Percentiles rank a stretch among this genome's conserved stretches.
phyloP scores from a whole-genome alignment of 495 filamentous ascomycete species.

The Hypoxylon trugodes region DNA sequence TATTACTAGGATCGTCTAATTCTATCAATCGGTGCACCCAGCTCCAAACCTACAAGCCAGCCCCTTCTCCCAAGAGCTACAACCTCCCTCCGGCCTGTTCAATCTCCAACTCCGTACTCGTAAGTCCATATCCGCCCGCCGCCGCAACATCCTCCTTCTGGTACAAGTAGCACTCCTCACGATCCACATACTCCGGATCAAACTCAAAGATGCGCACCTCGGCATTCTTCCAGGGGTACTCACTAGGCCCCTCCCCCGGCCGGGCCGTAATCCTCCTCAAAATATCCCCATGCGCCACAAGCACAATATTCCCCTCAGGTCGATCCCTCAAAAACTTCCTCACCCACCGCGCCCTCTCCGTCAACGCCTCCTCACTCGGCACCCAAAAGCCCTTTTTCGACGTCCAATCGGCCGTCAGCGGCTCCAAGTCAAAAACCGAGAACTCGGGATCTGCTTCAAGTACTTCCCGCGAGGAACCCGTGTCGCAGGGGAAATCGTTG shows the following conservation, averaged over 20 bases:
- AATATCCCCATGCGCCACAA: conserved; percentile 66
- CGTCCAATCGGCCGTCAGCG: conserved; percentile 36
- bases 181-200: conserved; percentile 35
- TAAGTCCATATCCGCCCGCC: conserved; percentile 34
- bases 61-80: not conserved
- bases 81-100: conserved; percentile 15
- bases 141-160: conserved; percentile 37
- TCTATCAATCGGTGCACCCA: not conserved
- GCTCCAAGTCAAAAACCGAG: conserved; percentile 28
- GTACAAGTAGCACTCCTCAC: conserved; percentile 35
- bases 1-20: no score
- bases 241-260: conserved; percentile 45
- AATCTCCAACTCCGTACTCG: conserved; percentile 37
- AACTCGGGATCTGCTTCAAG: conserved; percentile 39
- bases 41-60: not conserved
- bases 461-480: conserved; percentile 36
- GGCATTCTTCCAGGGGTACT: conserved; percentile 58
- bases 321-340: conserved; percentile 49
- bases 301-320: conserved; percentile 64
- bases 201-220: conserved; percentile 69
- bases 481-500: conserved; percentile 51
- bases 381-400: conserved; percentile 36
- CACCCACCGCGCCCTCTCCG: conserved; percentile 20
- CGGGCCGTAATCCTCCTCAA: conserved; percentile 45
- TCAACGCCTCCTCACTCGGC: conserved; percentile 18